Conservation (phyloP, 148 eudicot genomes). For the Cornus florida region DNA sequence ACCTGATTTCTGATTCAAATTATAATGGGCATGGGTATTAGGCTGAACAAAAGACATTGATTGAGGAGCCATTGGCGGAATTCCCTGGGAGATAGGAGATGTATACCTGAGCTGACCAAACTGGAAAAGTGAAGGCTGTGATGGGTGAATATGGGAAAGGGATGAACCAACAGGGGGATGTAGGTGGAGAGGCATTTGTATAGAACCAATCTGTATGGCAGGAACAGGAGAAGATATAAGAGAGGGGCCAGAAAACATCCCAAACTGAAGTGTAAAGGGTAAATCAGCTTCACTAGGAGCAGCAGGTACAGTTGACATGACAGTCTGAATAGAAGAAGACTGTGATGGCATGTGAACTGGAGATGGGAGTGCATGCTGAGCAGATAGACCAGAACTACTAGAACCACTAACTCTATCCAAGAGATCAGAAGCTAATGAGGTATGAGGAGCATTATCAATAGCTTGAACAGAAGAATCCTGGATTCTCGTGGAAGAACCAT, state of each 20-base stretch:
- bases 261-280: conserved; percentile 88
- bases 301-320: conserved; percentile 39
- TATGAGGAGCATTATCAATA: conserved; percentile 22
- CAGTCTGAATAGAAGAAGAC: conserved; percentile 41
- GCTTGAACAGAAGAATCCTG: conserved; percentile 32
- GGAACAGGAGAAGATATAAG: conserved; percentile 93
- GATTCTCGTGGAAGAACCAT: conserved; percentile 23
- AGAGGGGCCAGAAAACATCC: conserved; percentile 93
- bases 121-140: conserved; percentile 82
- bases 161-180: conserved; percentile 78
- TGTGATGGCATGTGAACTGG: conserved; percentile 22
- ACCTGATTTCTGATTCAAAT: conserved; percentile 52
- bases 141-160: conserved; percentile 56
- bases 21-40: conserved; percentile 45
- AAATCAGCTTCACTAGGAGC: conserved; percentile 45
- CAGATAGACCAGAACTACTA: conserved; percentile 21
- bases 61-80: conserved; percentile 66
- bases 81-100: conserved; percentile 73
- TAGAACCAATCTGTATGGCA: conserved; percentile 95
- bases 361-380: conserved; percentile 36
- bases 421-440: conserved; percentile 32
- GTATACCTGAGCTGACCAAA: conserved; percentile 87
- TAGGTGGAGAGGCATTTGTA: conserved; percentile 96
- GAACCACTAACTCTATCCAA: conserved; percentile 30
- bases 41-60: conserved; percentile 75